Evolutionary conservation across 1,284 basidiomycete genomes (phyloP), one percentile per base, ranked within the genome.

Genomic region (Moesziomyces antarcticus): DNA sequence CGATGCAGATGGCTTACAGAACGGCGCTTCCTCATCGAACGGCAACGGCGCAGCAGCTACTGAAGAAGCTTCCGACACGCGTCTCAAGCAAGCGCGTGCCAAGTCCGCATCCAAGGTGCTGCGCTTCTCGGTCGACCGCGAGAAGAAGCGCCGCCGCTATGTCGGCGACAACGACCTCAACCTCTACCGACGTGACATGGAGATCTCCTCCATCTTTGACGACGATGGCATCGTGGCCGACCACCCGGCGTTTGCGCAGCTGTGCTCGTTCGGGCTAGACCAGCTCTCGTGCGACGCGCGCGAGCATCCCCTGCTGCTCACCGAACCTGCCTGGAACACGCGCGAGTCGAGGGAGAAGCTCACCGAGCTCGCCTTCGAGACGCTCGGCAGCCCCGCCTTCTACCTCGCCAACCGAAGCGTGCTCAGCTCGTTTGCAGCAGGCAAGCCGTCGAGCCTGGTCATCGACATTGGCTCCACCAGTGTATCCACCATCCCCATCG

Each of bases 351-450:
- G 96, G 50, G 94, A 98, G 85, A 88, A 90, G 51, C 92, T 98
- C 90, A 92, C 93, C 14, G 93, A 99, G 85, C 91, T 99, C 60
- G 93, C 96, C 86, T 99, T 99, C 82, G 97, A 99, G 85, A 91
- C 95, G 68, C 94, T 97, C 79, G 87, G 93, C 53, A 92, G 91
- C 9, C 97, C 97, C 3, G 97, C 96, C 1, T 94, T 97, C 86
- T 99, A 99, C 84, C 92, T 97, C 53, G 94, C 96, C 35, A 97
- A 98, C 82, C 91, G 92, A 24, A 92, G 93, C n/a, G 96, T 99
- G 16, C 86, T 99, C 54, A 96, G 93, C 84, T 92, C 94, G 91
- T 99, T 99, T 84, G 93, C 96, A 11, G 91, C 95, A 50, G 96
- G 97, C 37, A 97, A 95, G 85, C 94, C 94, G 1, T 95, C 95